Evolutionary conservation across 352 stramenopile genomes (phyloP).

Genomic region (Phytophthora pseudosyringae): DNA sequence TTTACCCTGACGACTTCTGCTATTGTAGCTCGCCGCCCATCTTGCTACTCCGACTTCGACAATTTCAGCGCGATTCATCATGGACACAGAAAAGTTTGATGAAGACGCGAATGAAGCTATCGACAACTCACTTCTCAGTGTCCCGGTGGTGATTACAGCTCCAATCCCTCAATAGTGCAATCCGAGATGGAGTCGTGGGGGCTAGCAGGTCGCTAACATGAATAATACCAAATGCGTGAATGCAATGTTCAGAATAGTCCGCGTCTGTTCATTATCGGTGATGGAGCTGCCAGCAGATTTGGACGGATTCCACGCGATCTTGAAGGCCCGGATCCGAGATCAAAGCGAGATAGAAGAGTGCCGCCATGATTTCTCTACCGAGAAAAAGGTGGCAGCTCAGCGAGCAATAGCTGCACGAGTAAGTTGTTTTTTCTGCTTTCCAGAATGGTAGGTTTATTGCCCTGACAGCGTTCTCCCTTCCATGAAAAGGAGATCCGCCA

Average conservation of each 20-base stretch:
- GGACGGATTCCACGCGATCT: conserved; percentile 54
- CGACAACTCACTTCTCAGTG: conserved; percentile 57
- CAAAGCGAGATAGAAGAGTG: conserved; percentile 60
- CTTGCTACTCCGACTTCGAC: background rate
- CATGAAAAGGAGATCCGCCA: conserved; percentile 47
- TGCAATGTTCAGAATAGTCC: conserved; percentile 11
- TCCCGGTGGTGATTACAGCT: conserved; percentile 58
- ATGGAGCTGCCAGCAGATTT: conserved; percentile 54
- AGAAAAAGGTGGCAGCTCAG: conserved; percentile 33
- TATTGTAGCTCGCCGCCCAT: conserved; percentile 31
- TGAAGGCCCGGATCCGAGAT: conserved; percentile 63
- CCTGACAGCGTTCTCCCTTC: background rate
- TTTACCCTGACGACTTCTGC: conserved; percentile 1
- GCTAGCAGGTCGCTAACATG: background rate
- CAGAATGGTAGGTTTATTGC: background rate
- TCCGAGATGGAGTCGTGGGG: background rate
- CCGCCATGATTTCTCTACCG: conserved; percentile 21
- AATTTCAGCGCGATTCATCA: conserved; percentile 51
- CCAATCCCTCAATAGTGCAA: conserved; percentile 32
- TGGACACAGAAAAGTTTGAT: conserved; percentile 76
- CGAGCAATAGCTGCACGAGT: conserved; percentile 26
- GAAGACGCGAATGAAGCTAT: conserved; percentile 63
- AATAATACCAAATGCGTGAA: conserved; percentile 8
- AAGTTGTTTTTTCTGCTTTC: background rate
- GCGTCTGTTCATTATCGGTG: conserved; percentile 27